These are phyloP conservation scores for Tuber melanosporum DNA, from an alignment of 495 filamentous ascomycete species.

Conservation along the genomic window DNA sequence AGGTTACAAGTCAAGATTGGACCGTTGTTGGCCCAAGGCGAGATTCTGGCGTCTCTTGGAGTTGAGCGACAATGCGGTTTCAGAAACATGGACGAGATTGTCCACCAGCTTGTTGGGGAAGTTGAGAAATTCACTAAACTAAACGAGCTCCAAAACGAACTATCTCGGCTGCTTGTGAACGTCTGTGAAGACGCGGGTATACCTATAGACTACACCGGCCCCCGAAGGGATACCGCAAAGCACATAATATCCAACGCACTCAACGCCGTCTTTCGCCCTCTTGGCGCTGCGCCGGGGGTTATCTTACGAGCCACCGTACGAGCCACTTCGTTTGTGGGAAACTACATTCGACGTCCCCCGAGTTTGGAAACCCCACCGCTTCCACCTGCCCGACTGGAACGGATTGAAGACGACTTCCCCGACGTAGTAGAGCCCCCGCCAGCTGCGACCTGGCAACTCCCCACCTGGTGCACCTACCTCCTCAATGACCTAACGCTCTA, in stretches of 20 bases:
- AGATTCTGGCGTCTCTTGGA: constrained; percentile 6
- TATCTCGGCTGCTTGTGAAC: constrained; percentile 1
- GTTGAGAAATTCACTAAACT: constrained; percentile 22
- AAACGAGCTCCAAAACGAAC: constrained; percentile 9
- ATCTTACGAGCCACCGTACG: neutral
- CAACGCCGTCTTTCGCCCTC: neutral
- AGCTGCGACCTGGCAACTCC: neutral
- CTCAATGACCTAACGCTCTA: neutral
- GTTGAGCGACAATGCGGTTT: constrained; percentile 16
- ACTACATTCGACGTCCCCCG: neutral
- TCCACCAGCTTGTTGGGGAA: constrained; percentile 22
- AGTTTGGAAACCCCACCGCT: neutral
- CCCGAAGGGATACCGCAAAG: neutral
- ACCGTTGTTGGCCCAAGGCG: constrained; percentile 8
- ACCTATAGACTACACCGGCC: neutral
- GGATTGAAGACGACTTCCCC: neutral
- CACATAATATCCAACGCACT: neutral
- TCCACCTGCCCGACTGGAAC: neutral
- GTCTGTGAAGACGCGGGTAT: neutral
- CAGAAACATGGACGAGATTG: constrained; percentile 9
- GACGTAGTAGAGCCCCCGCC: neutral
- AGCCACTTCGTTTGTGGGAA: neutral
- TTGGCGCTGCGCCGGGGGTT: neutral
- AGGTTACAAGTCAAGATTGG: constrained; percentile 28
- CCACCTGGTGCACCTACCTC: constrained; percentile 1